Evolutionary conservation across 1,284 basidiomycete genomes (phyloP).

Genomic region (Ceratobasidium papillatum): DNA sequence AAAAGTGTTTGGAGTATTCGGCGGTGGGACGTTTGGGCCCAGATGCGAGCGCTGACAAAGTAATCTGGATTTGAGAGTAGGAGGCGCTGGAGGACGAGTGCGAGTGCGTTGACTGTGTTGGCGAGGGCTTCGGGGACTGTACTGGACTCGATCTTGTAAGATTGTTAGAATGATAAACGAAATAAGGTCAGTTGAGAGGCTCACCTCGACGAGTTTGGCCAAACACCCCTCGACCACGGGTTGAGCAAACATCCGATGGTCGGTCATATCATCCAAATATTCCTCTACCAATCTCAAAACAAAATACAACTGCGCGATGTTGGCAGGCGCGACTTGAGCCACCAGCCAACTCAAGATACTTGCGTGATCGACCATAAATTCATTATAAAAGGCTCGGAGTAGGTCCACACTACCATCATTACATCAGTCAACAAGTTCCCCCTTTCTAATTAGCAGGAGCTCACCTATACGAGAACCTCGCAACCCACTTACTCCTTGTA

Average conservation of each 20-base stretch:
- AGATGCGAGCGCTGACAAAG: constrained; percentile 76
- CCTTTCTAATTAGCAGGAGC: constrained; percentile 47
- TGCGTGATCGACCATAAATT: constrained; percentile 82
- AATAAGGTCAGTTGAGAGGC: constrained; percentile 38
- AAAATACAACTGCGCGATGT: constrained; percentile 87
- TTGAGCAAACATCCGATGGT: constrained; percentile 68
- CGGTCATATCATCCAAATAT: constrained; percentile 77
- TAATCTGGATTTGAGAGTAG: constrained; percentile 73
- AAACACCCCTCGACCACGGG: constrained; percentile 75
- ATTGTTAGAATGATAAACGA: not conserved
- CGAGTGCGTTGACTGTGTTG: constrained; percentile 33
- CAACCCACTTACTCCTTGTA: constrained; percentile 77
- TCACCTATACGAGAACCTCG: constrained; percentile 82
- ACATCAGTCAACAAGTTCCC: not conserved
- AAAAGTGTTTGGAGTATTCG: constrained; percentile 41
- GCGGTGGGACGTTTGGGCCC: constrained; percentile 52
- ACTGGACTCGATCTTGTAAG: constrained; percentile 44
- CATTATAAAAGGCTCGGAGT: constrained; percentile 79
- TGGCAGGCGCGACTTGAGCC: constrained; percentile 76
- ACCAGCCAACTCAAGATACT: constrained; percentile 87
- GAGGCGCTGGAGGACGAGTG: constrained; percentile 58
- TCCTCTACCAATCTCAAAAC: constrained; percentile 80
- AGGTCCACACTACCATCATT: constrained; percentile 67
- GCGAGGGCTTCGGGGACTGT: constrained; percentile 43
- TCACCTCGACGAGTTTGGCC: constrained; percentile 73